Evolutionary conservation across 2,329 filamentous ascomycete species (phyloP), one percentile per base, ranked within the genome.

Genomic region (Xylariales sp.): DNA sequence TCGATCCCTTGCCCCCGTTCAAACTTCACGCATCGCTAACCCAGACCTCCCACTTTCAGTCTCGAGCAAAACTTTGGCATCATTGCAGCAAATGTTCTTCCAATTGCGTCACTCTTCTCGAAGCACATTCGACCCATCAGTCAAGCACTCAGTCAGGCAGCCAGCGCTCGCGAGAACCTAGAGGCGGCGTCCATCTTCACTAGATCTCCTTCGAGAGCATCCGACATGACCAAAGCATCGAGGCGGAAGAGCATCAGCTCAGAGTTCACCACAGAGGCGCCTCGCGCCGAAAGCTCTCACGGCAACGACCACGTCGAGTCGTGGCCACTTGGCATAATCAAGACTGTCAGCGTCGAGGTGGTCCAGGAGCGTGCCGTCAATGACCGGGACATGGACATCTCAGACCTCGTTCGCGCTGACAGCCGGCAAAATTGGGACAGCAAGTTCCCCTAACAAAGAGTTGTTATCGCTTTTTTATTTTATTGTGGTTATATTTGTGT

Each of bases 31-130:
- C 23, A n/a, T 25, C n/a, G n/a, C n/a, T n/a, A n/a, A n/a, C n/a
- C n/a, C 33, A 28, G 29, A 37, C 6, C 5, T 16, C 29, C 14
- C 10, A 29, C 3, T 2, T 16, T 14, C 27, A 60, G 57, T 5
- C 49, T 64, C 10, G 57, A 63, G 36, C 56, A 62, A 38, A 66
- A 63, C 47, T 33, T 63, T n/a, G 53, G 56, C 40, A 58, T 66
- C 18, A 42, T 61, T 8, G 52, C 60, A 7, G 56, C 62, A 25
- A 65, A 65, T 43, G 47, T 63, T 11, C 47, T 65, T 1, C 55
- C 57, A 17, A 48, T 63, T 18, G 52, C 57, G 3, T 47, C 59
- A 4, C 49, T 63, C 20, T 59, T 57, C 44, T 46, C 41, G 6
- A 47, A 42, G 23, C 41, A 40, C 19, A 43, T 45, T 12, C 37